These are phyloP conservation scores for Spergularia bocconei DNA, from an alignment of 148 eudicot species.

Conservation along the genomic window DNA sequence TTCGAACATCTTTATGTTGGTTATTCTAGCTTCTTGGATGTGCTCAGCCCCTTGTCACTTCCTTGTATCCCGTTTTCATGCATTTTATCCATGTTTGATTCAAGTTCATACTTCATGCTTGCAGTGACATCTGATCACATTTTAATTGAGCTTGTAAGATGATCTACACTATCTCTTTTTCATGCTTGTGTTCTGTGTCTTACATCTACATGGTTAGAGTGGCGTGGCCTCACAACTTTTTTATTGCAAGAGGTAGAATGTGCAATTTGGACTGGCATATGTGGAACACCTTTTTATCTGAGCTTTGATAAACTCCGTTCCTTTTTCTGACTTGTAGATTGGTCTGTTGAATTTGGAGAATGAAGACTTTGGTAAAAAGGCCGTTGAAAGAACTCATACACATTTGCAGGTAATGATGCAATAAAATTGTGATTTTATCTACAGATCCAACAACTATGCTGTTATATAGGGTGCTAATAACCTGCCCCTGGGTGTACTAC, in stretches of 20 bases:
- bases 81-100: background rate
- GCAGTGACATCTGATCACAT: background rate
- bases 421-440: background rate
- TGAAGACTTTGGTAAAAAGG: constrained; percentile 64
- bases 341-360: constrained; percentile 90
- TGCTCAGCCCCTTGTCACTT: background rate
- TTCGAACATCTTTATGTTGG: too few species aligned
- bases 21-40: too few species aligned
- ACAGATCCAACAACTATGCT: background rate
- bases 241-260: background rate
- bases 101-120: background rate
- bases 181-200: background rate
- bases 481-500: background rate
- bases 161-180: background rate
- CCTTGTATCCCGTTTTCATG: background rate
- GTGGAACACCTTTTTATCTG: background rate
- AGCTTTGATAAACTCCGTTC: background rate
- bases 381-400: constrained; percentile 53
- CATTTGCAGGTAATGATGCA: constrained; percentile 63
- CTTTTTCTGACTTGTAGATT: constrained; percentile 44
- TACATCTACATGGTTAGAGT: background rate
- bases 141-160: background rate
- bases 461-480: background rate
- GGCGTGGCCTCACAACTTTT: background rate
- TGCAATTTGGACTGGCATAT: background rate